phyloP scores from a whole-genome alignment of 257 asterid species.

The Dorcoceras hygrometricum region DNA sequence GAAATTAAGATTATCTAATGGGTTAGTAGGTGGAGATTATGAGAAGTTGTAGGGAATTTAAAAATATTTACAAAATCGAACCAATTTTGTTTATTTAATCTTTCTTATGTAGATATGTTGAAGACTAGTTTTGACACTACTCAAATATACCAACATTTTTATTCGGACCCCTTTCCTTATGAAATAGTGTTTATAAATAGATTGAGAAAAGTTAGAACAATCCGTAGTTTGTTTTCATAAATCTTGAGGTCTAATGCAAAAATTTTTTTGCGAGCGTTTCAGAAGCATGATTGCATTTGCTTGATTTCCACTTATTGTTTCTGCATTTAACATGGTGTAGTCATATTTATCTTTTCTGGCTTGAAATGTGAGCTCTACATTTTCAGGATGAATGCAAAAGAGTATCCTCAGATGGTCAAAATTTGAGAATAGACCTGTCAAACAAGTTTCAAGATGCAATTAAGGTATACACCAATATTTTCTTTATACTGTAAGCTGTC shows the following conservation, averaged over 20 bases:
- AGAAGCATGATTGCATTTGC: not conserved
- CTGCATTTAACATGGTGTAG: not conserved
- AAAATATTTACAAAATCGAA: no score
- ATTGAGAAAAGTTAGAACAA: not conserved
- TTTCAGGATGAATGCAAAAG: slow-evolving; percentile 93
- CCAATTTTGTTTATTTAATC: no score
- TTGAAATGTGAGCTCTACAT: slow-evolving; percentile 9
- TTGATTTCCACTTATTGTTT: not conserved
- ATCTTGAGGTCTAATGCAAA: not conserved
- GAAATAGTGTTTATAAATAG: not conserved
- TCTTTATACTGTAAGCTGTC: slow-evolving; percentile 15
- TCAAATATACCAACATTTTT: not conserved
- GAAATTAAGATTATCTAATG: not conserved
- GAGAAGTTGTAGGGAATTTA: not conserved
- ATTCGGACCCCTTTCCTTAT: not conserved
- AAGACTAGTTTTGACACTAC: not conserved
- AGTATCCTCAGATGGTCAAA: slow-evolving; percentile 84
- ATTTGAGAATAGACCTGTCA: slow-evolving; percentile 83
- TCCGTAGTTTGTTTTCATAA: not conserved
- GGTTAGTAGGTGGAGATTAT: not conserved
- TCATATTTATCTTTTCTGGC: not conserved
- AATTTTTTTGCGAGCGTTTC: not conserved
- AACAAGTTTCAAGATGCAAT: slow-evolving; percentile 95
- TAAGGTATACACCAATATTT: slow-evolving; percentile 51
- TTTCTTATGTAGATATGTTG: no score